phyloP scores from a whole-genome alignment of 495 filamentous ascomycete species.

The Pseudevernia furfuracea region DNA sequence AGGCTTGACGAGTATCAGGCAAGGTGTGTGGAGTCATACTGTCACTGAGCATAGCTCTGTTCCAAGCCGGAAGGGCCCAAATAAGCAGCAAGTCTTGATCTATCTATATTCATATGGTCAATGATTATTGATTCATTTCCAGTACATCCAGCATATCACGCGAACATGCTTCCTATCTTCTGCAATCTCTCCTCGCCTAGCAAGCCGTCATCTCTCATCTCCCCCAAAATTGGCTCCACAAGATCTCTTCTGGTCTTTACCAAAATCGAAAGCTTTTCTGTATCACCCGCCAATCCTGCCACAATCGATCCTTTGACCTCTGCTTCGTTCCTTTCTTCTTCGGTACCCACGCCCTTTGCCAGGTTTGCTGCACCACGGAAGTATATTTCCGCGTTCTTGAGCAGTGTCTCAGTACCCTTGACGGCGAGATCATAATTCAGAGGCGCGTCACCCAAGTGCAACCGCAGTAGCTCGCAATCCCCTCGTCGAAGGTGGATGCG shows the following conservation, averaged over 20 bases:
- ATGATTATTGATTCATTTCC: neutral
- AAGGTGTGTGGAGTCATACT: slow-evolving; percentile 1
- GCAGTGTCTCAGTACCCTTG: slow-evolving; percentile 42
- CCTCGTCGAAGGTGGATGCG: slow-evolving; percentile 56
- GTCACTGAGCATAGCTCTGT: neutral
- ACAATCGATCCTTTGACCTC: slow-evolving; percentile 35
- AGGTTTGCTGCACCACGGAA: slow-evolving; percentile 47
- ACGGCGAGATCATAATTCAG: slow-evolving; percentile 40
- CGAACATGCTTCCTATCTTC: neutral
- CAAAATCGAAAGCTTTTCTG: slow-evolving; percentile 36
- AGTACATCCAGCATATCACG: neutral
- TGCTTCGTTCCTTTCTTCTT: slow-evolving; percentile 12
- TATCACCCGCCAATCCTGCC: slow-evolving; percentile 38
- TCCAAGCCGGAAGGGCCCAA: neutral
- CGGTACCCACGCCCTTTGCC: slow-evolving; percentile 1
- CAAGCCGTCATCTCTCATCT: slow-evolving; percentile 47
- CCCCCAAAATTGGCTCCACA: slow-evolving; percentile 35
- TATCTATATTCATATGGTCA: neutral
- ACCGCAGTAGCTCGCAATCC: slow-evolving; percentile 54
- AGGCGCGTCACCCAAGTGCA: slow-evolving; percentile 44
- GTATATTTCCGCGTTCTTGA: slow-evolving; percentile 57
- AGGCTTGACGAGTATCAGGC: neutral
- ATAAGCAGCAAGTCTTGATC: neutral
- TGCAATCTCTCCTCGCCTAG: slow-evolving; percentile 28
- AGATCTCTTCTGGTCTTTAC: slow-evolving; percentile 30